phyloP scores from a whole-genome alignment of 495 filamentous ascomycete genomes.

The Tetracladium setigerum region DNA sequence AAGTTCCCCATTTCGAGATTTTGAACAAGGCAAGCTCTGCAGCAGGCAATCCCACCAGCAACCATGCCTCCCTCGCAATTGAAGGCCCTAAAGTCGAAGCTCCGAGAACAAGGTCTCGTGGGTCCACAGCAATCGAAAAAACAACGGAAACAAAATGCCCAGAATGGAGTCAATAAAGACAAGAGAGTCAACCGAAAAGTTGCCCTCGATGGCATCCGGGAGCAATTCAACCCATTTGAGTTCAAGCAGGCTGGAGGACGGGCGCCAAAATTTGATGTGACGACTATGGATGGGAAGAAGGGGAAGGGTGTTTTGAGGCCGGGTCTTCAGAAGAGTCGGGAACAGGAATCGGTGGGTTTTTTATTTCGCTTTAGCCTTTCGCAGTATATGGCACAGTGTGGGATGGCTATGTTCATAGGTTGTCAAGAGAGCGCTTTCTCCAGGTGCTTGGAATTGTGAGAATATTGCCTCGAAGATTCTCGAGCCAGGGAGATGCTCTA shows the following conservation, averaged over 20 bases:
- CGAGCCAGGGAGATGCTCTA: too few relatives aligned
- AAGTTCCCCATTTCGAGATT: too few relatives aligned
- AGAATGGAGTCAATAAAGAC: slow-evolving; percentile 49
- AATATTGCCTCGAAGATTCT: too few relatives aligned
- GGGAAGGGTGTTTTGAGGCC: slow-evolving; percentile 58
- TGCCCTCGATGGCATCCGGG: slow-evolving; percentile 75
- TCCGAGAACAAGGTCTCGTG: slow-evolving; percentile 78
- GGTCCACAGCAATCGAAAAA: slow-evolving; percentile 90
- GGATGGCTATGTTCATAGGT: too few relatives aligned
- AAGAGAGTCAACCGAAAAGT: slow-evolving; percentile 64
- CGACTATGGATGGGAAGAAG: slow-evolving; percentile 44
- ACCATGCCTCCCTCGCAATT: slow-evolving; percentile 90
- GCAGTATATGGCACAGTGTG: too few relatives aligned
- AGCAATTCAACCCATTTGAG: slow-evolving; percentile 97
- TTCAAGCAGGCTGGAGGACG: slow-evolving; percentile 63
- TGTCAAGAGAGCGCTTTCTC: too few relatives aligned
- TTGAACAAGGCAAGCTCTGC: too few relatives aligned
- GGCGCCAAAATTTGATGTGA: slow-evolving; percentile 70
- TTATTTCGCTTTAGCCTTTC: too few relatives aligned
- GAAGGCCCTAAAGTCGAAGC: slow-evolving; percentile 86
- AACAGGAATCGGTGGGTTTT: slow-evolving; percentile 71
- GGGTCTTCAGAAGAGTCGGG: slow-evolving; percentile 72
- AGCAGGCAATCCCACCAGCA: too few relatives aligned
- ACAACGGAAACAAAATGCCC: slow-evolving; percentile 66
- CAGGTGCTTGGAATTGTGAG: too few relatives aligned